Percentiles rank a stretch among this genome's conserved stretches.
Evolutionary conservation across 495 filamentous ascomycete genomes (phyloP).

Genomic region (Tuber calosporum): DNA sequence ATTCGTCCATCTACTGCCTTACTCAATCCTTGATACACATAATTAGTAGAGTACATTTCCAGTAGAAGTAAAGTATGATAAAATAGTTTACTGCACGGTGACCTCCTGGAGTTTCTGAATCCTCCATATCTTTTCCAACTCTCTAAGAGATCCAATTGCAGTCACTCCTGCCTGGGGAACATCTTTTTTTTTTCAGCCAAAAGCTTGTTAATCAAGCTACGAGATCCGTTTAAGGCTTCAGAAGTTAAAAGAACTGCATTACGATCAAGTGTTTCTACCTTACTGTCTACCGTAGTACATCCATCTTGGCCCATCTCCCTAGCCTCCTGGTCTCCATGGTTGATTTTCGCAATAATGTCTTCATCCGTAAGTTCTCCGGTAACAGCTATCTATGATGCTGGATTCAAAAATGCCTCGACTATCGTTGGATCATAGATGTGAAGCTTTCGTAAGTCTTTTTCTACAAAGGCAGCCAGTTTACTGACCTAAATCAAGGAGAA

Average conservation of each 20-base stretch:
- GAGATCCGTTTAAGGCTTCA: background rate
- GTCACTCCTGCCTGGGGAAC: background rate
- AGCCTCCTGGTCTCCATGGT: background rate
- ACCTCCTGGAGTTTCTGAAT: background rate
- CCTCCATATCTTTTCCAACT: background rate
- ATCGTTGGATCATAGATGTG: background rate
- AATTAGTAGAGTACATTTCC: background rate
- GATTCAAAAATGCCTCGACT: background rate
- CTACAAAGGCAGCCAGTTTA: background rate
- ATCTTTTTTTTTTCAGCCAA: background rate
- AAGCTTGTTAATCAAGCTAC: background rate
- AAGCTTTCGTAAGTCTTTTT: conserved; percentile 1
- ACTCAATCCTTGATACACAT: background rate
- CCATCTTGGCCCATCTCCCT: background rate
- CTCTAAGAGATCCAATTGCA: background rate
- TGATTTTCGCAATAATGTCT: conserved; percentile 1
- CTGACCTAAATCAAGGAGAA: background rate
- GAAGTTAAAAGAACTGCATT: background rate
- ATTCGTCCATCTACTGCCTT: background rate
- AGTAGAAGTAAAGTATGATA: background rate
- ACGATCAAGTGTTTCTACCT: too few relatives aligned
- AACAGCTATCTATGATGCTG: background rate
- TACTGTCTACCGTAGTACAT: too few relatives aligned
- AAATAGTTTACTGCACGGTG: background rate
- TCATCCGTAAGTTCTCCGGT: background rate